Evolutionary conservation across 2,329 filamentous ascomycete species (phyloP), one percentile per base, ranked within the genome.

Genomic region (Phoma herbarum): DNA sequence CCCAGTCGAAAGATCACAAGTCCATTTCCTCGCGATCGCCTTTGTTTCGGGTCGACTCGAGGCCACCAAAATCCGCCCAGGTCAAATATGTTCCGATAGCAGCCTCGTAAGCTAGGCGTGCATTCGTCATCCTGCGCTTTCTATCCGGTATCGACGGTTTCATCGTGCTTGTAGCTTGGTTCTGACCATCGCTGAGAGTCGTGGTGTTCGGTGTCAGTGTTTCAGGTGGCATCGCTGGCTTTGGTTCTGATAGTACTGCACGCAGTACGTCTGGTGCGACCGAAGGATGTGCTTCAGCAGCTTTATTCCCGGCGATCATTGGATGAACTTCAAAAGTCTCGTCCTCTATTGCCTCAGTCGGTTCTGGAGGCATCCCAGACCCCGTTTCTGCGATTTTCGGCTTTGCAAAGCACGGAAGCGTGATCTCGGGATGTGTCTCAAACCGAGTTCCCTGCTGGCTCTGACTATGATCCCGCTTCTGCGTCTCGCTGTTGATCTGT

Each of bases 31-130:
- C n/a, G n/a, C n/a, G n/a, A n/a, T n/a, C n/a, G n/a, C n/a, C n/a
- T n/a, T n/a, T 41, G n/a, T 57, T 64, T 52, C 60, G 56, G 1
- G 73, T 67, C 18, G 80, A 83, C 28, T 81, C 70, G 26, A 83
- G 67, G 4, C 78, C 80, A 9, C 78, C 76, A 47, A 76, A 81
- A 11, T 75, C 80, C 10, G 76, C 76, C 62, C 75, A 77, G 10
- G 69, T 74, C 18, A 84, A 23, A 76, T 80, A 52, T 67, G 62
- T 63, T 7, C 71, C 69, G 16, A 72, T 62, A 1, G 72, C 72
- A 49, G 72, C 72, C 16, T 73, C 54, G 47, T 73, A 73, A 6
- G 72, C 73, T 11, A 75, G 52, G 7, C 59, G 49, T 11, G 47
- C 43, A 47, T 71, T 71, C 4, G 52, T 66, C 11, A 59, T 14